Evolutionary conservation across 306 rosid genomes (phyloP), one percentile per base, ranked within the genome.

Genomic region (Glycine soja): DNA sequence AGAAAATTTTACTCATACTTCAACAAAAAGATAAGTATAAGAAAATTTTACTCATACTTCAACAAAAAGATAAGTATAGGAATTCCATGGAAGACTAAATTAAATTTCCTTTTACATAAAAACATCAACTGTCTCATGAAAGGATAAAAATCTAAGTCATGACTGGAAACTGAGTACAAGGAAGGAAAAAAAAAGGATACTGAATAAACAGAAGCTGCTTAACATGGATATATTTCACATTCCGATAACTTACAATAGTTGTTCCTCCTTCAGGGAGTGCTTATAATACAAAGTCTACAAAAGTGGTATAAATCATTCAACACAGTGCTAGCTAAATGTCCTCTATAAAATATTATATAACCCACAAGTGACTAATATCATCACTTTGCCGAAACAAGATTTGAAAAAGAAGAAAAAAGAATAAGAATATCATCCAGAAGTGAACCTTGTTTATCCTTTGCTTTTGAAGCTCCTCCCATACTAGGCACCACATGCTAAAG

Each of bases 221-320:
- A 64, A 79, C 83, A 81, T 74, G 80, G 81, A 82, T 87, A 81
- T 74, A 78, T 85, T 85, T 88, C 89, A 86, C 92, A 88, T 87
- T 87, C 87, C 86, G 30, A 24, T 24, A 24, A 24, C 30, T 24
- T 24, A 24, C 30, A 88, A 67, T 75, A 74, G 85, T 34, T 68
- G 78, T 83, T 81, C 73, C 80, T 75, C 70, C 67, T 66, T 81
- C 74, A 58, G 80, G 80, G 82, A 74, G 91, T 90, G 84, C 88
- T 81, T 89, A 89, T 87, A 85, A 89, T 85, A 88, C 85, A 86
- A 42, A 81, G 72, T 79, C 77, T 45, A 80, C 86, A 59, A 70
- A 64, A 89, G 88, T 75, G 85, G 79, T 79, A 64, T 83, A 66
- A 57, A 85, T 83, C 58, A 63, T 73, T 42, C 68, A 76, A 82